phyloP scores from a whole-genome alignment of 2,329 filamentous ascomycete genomes.

The Akanthomyces uredinophilus region DNA sequence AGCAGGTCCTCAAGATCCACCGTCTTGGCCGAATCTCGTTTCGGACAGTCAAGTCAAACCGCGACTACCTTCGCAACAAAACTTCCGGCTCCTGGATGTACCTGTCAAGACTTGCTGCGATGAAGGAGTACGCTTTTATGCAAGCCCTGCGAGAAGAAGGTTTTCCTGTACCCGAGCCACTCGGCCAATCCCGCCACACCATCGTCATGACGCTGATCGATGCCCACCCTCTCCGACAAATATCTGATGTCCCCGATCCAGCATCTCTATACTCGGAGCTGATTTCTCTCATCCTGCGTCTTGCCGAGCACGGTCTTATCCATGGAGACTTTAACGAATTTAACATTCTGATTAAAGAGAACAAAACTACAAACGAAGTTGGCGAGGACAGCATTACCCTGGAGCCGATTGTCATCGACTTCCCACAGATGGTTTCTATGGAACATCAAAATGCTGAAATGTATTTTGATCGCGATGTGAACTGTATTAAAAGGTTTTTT shows the following conservation, averaged over 20 bases:
- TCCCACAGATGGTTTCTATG: constrained; percentile 96
- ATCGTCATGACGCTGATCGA: constrained; percentile 95
- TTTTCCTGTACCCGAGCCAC: constrained; percentile 82
- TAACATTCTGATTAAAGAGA: constrained; percentile 91
- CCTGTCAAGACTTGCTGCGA: constrained; percentile 83
- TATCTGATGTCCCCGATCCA: constrained; percentile 76
- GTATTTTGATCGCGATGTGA: constrained; percentile 95
- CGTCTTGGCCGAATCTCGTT: constrained; percentile 93
- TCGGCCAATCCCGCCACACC: constrained; percentile 88
- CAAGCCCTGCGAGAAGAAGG: constrained; percentile 75
- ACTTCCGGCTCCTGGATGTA: constrained; percentile 93
- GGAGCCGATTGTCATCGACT: constrained; percentile 87
- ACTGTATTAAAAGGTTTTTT: constrained; percentile 94
- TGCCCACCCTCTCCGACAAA: constrained; percentile 85
- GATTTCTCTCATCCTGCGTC: constrained; percentile 75
- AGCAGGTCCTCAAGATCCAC: constrained; percentile 91
- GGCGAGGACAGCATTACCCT: constrained; percentile 44
- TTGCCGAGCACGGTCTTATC: constrained; percentile 84
- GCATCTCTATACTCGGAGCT: constrained; percentile 86
- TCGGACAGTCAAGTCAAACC: constrained; percentile 89
- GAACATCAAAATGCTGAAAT: constrained; percentile 90
- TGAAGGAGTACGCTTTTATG: constrained; percentile 96
- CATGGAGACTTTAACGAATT: constrained; percentile 99
- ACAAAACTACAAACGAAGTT: constrained; percentile 37
- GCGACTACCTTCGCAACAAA: constrained; percentile 86